Percentiles rank a stretch among this genome's conserved stretches.
phyloP scores from a whole-genome alignment of 2,329 filamentous ascomycete genomes.

The Arthrobotrys sinensis region DNA sequence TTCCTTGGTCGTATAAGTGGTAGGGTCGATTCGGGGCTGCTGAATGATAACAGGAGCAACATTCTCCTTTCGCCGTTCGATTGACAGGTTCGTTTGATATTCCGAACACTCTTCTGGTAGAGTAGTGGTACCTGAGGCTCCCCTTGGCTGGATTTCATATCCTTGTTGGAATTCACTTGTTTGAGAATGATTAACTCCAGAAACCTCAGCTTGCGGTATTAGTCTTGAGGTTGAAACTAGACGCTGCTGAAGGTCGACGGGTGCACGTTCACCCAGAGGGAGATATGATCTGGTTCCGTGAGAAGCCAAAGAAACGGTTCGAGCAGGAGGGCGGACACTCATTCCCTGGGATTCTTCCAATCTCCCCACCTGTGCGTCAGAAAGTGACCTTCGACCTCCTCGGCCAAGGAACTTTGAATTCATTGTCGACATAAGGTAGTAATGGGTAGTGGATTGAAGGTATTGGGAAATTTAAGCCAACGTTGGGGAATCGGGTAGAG shows the following conservation, averaged over 20 bases:
- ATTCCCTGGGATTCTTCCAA: not conserved
- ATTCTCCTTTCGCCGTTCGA: slow-evolving; percentile 45
- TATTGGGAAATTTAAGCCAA: not conserved
- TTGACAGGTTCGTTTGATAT: not conserved
- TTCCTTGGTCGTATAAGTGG: not conserved
- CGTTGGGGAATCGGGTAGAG: not conserved
- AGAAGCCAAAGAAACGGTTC: slow-evolving; percentile 26
- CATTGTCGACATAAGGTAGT: slow-evolving; percentile 11
- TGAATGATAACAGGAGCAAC: slow-evolving; percentile 19
- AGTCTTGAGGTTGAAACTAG: not conserved
- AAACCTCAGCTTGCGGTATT: not conserved
- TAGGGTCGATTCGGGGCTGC: not conserved
- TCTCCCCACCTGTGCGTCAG: slow-evolving; percentile 10
- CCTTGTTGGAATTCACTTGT: not conserved
- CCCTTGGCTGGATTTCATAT: not conserved
- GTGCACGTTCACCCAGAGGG: not conserved
- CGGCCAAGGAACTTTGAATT: slow-evolving; percentile 3
- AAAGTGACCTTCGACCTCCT: slow-evolving; percentile 28
- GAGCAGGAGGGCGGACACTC: not conserved
- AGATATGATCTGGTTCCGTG: too few species aligned
- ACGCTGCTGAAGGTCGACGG: not conserved
- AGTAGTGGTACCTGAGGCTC: not conserved
- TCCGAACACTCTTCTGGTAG: not conserved
- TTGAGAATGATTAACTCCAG: not conserved
- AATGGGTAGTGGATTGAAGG: not conserved